Base-by-base conservation (phyloP, 768 basidiomycete genomes). In the Trichaptum fuscoviolaceum region DNA sequence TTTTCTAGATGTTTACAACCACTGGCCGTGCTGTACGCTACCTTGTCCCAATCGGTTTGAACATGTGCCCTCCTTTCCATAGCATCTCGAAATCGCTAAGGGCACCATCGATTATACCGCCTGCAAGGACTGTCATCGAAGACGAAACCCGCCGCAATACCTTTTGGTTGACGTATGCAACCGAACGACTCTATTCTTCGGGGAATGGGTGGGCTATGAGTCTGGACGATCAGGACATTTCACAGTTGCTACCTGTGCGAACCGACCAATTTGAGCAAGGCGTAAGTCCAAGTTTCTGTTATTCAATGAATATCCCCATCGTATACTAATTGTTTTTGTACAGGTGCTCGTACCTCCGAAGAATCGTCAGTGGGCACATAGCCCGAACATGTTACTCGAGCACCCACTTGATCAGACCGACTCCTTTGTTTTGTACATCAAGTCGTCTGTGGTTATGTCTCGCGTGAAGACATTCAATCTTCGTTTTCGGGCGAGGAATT, bases 141-240 rank as follows among this genome's bases (percentile, higher is more conserved):
- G 88, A 89, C 35, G 91, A 92, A 74, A 85, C 79, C 57, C 81
- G 91, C 63, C 80, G 90, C 65, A 92, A 92, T 70, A 80, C 85
- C 0, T 91, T 91, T 71, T 93, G 90, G 86, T 71, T 89, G 60
- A 86, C 88, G 9, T 92, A 91, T 73, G 81, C 86, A 7, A 78
- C 82, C 59, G 91, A 92, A 69, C 84, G 90, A 27, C 83, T 87
- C 67, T 84, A 86, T 65, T 86, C 88, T 6, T 83, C 82, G 67
- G 84, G 85, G 35, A 91, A 90, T 70, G 87, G 87, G 23, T 92
- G 90, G 85, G 86, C 90, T 0, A 78, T 86, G 67, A 82, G 82
- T 66, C 76, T 92, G 10, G 91, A 92, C 68, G 91, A 93, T 72
- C 82, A 86, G 67, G 90, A 91, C 70, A 81, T 93, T 23, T 86